phyloP scores from a whole-genome alignment of 306 rosid genomes.

The Sicyos edulis region DNA sequence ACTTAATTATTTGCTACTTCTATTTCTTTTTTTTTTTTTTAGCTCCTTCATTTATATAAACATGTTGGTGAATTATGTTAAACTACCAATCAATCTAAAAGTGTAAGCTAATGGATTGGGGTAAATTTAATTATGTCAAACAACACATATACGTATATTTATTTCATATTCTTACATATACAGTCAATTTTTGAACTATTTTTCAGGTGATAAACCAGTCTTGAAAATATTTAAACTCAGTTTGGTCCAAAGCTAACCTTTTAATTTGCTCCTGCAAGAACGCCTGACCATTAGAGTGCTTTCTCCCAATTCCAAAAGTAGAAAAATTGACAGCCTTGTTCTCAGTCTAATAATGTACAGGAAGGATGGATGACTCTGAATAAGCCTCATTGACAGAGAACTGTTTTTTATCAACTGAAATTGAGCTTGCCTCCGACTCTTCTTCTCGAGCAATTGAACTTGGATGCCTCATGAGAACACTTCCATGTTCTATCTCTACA shows the following conservation, averaged over 20 bases:
- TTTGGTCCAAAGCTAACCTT: conserved; percentile 42
- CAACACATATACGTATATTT: no score
- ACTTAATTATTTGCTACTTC: no score
- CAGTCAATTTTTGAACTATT: no score
- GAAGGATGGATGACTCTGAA: conserved; percentile 44
- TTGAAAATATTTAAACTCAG: conserved; percentile 3
- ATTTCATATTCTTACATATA: no score
- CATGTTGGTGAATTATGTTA: no score
- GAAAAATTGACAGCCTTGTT: conserved; percentile 32
- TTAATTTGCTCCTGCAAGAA: conserved; percentile 47
- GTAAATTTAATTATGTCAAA: no score
- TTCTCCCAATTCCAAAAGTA: conserved; percentile 42
- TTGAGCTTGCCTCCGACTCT: conserved; percentile 97
- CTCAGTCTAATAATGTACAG: conserved; percentile 28
- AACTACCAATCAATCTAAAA: no score
- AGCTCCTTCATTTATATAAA: no score
- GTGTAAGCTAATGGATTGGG: no score
- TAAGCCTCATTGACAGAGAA: conserved; percentile 52
- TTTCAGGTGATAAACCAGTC: no score
- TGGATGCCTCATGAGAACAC: conserved; percentile 92
- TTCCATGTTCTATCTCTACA: conserved; percentile 99
- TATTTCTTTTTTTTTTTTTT: no score
- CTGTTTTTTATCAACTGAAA: conserved; percentile 72
- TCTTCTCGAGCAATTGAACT: conserved; percentile 77
- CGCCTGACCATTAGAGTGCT: conserved; percentile 41